Conservation (phyloP, 345 rosid genomes). For the Cardamine resedifolia region DNA sequence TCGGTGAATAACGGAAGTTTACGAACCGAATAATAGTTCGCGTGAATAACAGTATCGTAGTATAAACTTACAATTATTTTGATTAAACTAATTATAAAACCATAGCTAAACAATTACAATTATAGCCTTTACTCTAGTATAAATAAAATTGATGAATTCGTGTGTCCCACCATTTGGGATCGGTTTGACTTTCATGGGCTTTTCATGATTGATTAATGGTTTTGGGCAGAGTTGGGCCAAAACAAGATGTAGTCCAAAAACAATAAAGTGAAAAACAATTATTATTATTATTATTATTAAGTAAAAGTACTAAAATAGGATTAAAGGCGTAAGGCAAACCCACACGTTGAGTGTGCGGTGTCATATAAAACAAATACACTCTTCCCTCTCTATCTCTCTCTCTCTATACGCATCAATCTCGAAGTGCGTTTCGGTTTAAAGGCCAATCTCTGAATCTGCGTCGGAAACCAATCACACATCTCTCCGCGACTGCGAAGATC, state of each 20-base stretch:
- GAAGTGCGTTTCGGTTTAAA: constrained; percentile 12
- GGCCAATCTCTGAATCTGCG: constrained; percentile 26
- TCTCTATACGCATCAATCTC: constrained; percentile 15
- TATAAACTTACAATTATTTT: too few relatives aligned
- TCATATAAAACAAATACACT: constrained; percentile 15
- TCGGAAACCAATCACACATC: constrained; percentile 2
- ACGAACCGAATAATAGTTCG: too few relatives aligned
- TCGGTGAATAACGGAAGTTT: too few relatives aligned
- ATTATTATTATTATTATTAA: not conserved
- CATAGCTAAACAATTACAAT: too few relatives aligned
- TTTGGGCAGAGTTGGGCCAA: not conserved
- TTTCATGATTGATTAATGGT: not conserved
- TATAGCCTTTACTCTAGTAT: too few relatives aligned
- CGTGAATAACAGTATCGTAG: too few relatives aligned
- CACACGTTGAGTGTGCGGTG: constrained; percentile 36
- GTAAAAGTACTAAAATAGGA: constrained; percentile 1
- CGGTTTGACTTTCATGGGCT: not conserved
- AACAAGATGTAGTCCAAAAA: not conserved
- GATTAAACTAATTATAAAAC: too few relatives aligned
- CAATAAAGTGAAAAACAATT: not conserved
- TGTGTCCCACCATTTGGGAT: too few relatives aligned
- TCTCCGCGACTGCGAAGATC: constrained; percentile 17
- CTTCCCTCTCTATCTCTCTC: not conserved
- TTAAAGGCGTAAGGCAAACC: constrained; percentile 28
- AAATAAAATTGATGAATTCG: too few relatives aligned